Conservation (phyloP, 805 yeast species). For the Candida adriatica region DNA sequence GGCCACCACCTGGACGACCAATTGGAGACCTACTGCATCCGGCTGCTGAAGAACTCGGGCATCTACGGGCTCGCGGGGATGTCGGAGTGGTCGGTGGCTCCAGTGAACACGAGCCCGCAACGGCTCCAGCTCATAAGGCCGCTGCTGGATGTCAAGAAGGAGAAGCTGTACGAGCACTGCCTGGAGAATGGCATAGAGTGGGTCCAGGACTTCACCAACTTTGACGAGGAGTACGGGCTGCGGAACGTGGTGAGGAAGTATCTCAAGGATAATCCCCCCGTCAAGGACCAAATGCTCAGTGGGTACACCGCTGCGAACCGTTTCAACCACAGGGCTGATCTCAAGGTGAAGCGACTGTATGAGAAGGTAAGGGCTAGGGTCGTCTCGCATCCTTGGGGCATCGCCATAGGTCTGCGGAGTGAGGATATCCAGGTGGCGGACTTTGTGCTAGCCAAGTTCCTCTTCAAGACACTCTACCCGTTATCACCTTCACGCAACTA, state of each 20-base stretch:
- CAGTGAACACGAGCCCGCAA: constrained; percentile 8
- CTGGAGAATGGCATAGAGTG: constrained; percentile 34
- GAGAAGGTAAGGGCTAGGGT: constrained; percentile 1
- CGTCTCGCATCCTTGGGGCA: background rate
- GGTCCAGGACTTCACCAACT: constrained; percentile 69
- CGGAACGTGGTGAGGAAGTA: constrained; percentile 49
- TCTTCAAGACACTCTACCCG: constrained; percentile 24
- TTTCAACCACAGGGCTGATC: constrained; percentile 16
- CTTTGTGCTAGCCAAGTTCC: constrained; percentile 18
- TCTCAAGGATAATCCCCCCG: constrained; percentile 13
- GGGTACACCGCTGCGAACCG: constrained; percentile 17
- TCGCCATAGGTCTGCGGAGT: constrained; percentile 16
- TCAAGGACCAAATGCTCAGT: constrained; percentile 7
- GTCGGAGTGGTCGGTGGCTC: constrained; percentile 21
- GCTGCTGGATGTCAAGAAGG: constrained; percentile 39
- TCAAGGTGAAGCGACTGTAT: constrained; percentile 7
- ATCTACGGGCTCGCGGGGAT: constrained; percentile 59
- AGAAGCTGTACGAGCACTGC: constrained; percentile 41
- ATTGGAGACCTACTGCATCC: constrained; percentile 56
- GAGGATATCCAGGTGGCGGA: constrained; percentile 13
- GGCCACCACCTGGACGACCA: constrained; percentile 75
- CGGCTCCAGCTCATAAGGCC: constrained; percentile 41
- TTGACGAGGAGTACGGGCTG: constrained; percentile 36
- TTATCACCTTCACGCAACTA: constrained; percentile 23
- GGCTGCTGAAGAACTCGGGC: constrained; percentile 40